Base-by-base conservation (phyloP, 2,329 filamentous ascomycete species). In the Esteya vermicola region DNA sequence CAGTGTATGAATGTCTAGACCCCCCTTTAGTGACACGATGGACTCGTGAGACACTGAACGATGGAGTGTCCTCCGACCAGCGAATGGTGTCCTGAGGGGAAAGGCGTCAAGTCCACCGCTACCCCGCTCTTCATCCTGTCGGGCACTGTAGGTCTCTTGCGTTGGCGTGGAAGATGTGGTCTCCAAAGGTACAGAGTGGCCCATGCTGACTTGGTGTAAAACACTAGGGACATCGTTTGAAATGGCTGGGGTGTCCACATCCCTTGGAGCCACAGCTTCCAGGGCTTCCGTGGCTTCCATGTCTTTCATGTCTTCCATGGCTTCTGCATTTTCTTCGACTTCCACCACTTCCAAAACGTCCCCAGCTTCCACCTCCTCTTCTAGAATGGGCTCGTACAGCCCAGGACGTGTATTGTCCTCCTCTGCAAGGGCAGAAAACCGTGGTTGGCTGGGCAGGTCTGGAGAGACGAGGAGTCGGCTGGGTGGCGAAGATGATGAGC, bases 1-100 rank as follows among this genome's bases (percentile, higher is more conserved):
- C 5, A 93, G 67, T 0, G 82, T 86, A 55, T 93, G 86, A 37
- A 94, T 93, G 54, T 95, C 89, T 56, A 94, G 79, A 3, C 86
- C 86, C 4, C 85, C 86, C 0, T 79, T 75, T 2, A 94, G 71
- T 0, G 88, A 95, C 49, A 95, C 72, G 45, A 95, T 78, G 16
- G 85, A 93, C 55, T 95, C 88, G 50, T 93, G 85, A 2, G 88
- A 94, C 2, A 76, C 55, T 3, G 76, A 69, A 25, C 81, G 78
- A 31, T 75, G 81, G 4, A 88, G 58, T 2, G 4, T 16, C 6
- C 18, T 31, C 28, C 28, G n/a, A n/a, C n/a, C n/a, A n/a, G n/a
- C n/a, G n/a, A n/a, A n/a, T n/a, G n/a, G n/a, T n/a, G n/a, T n/a
- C n/a, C n/a, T n/a, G n/a, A n/a, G n/a, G n/a, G n/a, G n/a, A n/a